A percentile compares a stretch with the other conserved stretches of the same genome.
phyloP scores from a whole-genome alignment of 2,329 filamentous ascomycete genomes.

The Geosmithia flava region DNA sequence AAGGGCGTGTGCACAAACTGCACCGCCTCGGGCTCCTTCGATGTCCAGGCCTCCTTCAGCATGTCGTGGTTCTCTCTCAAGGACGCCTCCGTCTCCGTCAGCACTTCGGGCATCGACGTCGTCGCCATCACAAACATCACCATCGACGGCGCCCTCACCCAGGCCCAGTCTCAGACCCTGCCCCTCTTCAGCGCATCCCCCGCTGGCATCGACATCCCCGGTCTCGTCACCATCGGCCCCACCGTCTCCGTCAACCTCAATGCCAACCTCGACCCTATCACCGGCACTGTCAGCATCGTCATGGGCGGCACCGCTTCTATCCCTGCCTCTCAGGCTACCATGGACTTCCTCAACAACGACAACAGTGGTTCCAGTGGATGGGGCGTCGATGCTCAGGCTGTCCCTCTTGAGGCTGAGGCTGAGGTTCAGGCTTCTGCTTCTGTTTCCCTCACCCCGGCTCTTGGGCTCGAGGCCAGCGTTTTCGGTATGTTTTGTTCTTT shows the following conservation, averaged over 20 bases:
- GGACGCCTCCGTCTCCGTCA: not conserved
- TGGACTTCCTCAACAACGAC: constrained; percentile 1
- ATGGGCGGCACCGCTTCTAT: not conserved
- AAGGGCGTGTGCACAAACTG: constrained; percentile 1
- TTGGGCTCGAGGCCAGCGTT: constrained; percentile 1
- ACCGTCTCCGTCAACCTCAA: constrained; percentile 1
- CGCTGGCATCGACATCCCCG: constrained; percentile 1
- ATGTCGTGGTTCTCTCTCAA: not conserved
- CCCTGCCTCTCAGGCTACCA: not conserved
- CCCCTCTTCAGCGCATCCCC: constrained; percentile 1
- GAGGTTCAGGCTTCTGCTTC: not conserved
- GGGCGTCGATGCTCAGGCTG: not conserved
- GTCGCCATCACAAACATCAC: constrained; percentile 1
- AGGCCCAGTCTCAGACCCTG: not conserved
- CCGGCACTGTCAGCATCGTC: not conserved
- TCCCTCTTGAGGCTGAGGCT: not conserved
- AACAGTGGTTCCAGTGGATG: not conserved
- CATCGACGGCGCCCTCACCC: not conserved
- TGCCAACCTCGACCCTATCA: not conserved
- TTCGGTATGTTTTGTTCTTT: not conserved
- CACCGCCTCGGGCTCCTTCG: not conserved
- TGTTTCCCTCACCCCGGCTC: not conserved
- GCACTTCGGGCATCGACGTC: not conserved
- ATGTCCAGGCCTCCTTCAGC: constrained; percentile 1
- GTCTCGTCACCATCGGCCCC: constrained; percentile 1